A percentile compares a stretch with the other conserved stretches of the same genome.
phyloP scores from a whole-genome alignment of 140 eudicot genomes.

The Anethum foeniculum region DNA sequence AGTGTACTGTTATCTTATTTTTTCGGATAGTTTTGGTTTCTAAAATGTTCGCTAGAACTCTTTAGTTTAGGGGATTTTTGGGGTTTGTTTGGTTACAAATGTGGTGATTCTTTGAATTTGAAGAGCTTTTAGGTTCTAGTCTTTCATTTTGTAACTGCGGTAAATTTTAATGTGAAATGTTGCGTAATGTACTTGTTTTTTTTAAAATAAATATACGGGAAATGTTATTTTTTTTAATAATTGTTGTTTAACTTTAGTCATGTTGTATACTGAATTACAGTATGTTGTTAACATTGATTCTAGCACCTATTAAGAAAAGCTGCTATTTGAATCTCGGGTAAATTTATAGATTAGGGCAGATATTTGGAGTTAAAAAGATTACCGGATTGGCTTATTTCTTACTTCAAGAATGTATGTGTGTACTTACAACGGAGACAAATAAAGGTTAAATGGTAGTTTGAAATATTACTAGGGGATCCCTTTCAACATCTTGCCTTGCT shows the following conservation, averaged over 20 bases:
- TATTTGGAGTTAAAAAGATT: not conserved
- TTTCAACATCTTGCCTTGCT: not conserved
- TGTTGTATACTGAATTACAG: not conserved
- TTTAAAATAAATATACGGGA: not conserved
- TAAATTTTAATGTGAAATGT: not conserved
- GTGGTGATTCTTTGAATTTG: not conserved
- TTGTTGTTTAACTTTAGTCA: not conserved
- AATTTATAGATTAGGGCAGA: not conserved
- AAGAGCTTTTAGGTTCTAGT: not conserved
- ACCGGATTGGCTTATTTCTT: not conserved
- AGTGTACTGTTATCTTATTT: not conserved
- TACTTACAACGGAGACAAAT: not conserved
- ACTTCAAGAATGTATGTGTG: not conserved
- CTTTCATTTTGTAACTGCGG: not conserved
- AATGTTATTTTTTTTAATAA: not conserved
- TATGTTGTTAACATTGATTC: not conserved
- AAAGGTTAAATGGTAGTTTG: not conserved
- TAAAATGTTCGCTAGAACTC: not conserved
- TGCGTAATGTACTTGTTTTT: not conserved
- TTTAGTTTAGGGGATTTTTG: not conserved
- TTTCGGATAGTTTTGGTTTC: not conserved
- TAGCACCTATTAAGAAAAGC: not conserved
- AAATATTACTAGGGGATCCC: not conserved
- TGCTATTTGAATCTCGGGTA: not conserved
- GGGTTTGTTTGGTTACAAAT: not conserved